phyloP scores from a whole-genome alignment of 208 protist genomes.

The Angomonas desouzai region DNA sequence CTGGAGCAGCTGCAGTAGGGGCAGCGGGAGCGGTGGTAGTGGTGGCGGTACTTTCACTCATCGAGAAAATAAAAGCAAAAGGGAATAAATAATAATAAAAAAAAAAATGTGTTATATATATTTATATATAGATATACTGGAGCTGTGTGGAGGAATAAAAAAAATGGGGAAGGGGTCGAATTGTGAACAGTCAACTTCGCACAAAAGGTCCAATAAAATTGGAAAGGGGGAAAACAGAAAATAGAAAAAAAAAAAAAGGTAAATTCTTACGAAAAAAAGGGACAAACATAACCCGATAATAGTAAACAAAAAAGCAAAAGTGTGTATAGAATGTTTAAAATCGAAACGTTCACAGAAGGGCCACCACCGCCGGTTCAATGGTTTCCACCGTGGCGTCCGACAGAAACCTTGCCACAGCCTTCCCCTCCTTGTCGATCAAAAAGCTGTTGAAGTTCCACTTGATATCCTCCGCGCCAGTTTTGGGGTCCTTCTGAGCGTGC shows the following conservation, averaged over 20 bases:
- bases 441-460: constrained; percentile 97
- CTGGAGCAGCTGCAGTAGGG: neutral
- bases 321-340: constrained; percentile 8
- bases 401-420: constrained; percentile 61
- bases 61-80: neutral
- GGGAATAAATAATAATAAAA: constrained; percentile 5
- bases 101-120: constrained; percentile 1
- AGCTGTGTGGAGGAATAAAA: too few relatives aligned
- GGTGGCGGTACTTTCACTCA: neutral
- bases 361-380: constrained; percentile 63
- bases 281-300: neutral
- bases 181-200: too few relatives aligned
- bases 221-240: neutral
- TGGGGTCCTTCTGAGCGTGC: constrained; percentile 16
- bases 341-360: constrained; percentile 24
- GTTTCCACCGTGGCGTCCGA: constrained; percentile 40
- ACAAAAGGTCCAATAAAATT: too few relatives aligned
- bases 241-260: constrained; percentile 11
- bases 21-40: neutral
- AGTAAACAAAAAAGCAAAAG: neutral
- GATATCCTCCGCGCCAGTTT: constrained; percentile 62
- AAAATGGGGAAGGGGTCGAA: constrained; percentile 13
- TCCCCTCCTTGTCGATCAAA: constrained; percentile 69
- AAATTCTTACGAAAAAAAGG: neutral
- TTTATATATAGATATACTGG: neutral